Base-by-base conservation (phyloP, 805 yeast genomes). In the Yarrowia sp. region DNA sequence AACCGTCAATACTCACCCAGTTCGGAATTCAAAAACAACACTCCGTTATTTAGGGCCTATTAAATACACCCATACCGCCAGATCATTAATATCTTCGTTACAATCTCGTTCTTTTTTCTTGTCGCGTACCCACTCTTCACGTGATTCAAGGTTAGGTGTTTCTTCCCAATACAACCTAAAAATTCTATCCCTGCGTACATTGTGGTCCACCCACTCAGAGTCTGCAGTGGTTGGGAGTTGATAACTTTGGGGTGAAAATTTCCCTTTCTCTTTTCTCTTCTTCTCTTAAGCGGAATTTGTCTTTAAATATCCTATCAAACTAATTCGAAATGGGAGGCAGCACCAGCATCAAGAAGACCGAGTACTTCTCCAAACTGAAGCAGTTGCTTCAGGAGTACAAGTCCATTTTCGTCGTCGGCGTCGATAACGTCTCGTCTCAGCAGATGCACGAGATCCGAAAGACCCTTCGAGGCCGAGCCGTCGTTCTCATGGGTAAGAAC, bases 401-500 rank as follows among this genome's bases (percentile, higher is more conserved):
- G 89, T 92, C 98, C 77, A 87, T 94, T 87, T 95, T 95, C 94
- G 83, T 95, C 77, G 98, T 95, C 81, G 98, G 98, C 85, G 98
- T 95, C 78, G 99, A 95, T 87, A 95, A 95, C 88, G 99, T 95
- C 82, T 91, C 98, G 76, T 95, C 99, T 77, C 99, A 95, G 88
- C 99, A 95, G 87, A 93, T 95, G 97, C 99, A 95, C 87, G 97
- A 95, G 88, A 88, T 92, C 87, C 92, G 99, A 90, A 92, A 90
- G 88, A 84, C 92, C 75, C 89, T 95, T 80, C 92, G 99, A 87
- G 91, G 92, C 76, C 90, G 88, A 72, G 99, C 95, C 80, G 95
- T 91, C 77, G 93, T 95, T 76, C 86, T 95, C 80, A 95, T 95
- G 99, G 99, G 99, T 87, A 95, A 95, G 91, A 95, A 95, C 97